Evolutionary conservation across 1,139 yeast species (phyloP).

Genomic region (Kluyveromyces sp.): DNA sequence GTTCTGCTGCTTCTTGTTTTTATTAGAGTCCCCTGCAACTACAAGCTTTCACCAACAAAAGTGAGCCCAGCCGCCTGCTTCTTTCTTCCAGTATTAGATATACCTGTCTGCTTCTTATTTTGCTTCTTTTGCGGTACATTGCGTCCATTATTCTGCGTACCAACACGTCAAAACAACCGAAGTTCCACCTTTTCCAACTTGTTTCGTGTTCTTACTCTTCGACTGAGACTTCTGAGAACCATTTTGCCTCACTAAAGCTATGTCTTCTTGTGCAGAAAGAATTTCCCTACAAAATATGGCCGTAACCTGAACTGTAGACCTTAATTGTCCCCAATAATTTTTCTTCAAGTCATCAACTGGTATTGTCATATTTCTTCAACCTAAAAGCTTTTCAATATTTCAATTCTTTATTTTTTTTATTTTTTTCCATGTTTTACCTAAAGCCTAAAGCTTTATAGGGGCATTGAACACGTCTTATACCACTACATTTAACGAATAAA

Average conservation of each 20-base stretch:
- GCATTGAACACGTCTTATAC: too few relatives aligned
- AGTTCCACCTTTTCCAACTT: not conserved
- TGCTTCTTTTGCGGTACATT: slow-evolving; percentile 2
- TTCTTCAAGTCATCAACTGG: too few relatives aligned
- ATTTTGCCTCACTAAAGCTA: not conserved
- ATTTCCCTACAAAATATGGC: too few relatives aligned
- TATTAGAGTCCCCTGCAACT: slow-evolving; percentile 20
- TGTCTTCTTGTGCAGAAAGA: too few relatives aligned
- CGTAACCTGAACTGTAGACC: too few relatives aligned
- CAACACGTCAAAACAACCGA: slow-evolving; percentile 6
- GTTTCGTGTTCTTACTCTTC: not conserved
- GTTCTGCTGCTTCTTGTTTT: not conserved
- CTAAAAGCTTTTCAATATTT: too few relatives aligned
- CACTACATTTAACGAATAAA: not conserved
- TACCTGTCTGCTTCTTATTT: not conserved
- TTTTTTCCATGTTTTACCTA: too few relatives aligned
- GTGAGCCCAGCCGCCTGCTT: slow-evolving; percentile 13
- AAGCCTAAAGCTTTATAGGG: too few relatives aligned
- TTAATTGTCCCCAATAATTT: too few relatives aligned
- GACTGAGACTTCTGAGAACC: not conserved
- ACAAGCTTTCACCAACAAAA: slow-evolving; percentile 24
- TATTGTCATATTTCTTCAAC: too few relatives aligned
- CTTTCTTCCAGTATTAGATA: not conserved
- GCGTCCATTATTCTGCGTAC: not conserved
- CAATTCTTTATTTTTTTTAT: too few relatives aligned